These are phyloP conservation scores for Flaveria linearis DNA, from an alignment of 129 eudicot species.

Conservation along the genomic window DNA sequence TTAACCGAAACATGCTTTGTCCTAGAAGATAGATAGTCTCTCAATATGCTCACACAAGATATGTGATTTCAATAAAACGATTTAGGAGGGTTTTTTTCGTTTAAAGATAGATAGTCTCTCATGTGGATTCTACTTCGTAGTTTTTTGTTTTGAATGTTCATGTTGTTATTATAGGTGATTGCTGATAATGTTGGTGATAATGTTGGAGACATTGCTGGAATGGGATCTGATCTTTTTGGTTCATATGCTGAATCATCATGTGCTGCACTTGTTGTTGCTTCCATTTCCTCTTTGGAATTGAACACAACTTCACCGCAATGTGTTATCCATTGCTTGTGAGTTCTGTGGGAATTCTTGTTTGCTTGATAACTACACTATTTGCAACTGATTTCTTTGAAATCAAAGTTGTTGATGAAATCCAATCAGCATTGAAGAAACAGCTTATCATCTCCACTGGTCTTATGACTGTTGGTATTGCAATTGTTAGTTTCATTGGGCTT, in stretches of 20 bases:
- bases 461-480: constrained; percentile 64
- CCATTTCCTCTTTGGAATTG: constrained; percentile 72
- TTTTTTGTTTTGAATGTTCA: not conserved
- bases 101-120: too few relatives aligned
- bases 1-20: not conserved
- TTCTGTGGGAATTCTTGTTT: constrained; percentile 69
- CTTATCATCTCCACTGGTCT: constrained; percentile 72
- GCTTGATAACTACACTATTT: constrained; percentile 67
- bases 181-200: constrained; percentile 84
- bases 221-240: constrained; percentile 84
- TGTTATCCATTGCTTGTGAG: constrained; percentile 66
- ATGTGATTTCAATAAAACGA: not conserved
- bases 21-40: not conserved
- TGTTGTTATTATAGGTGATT: constrained; percentile 48
- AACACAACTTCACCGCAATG: constrained; percentile 70
- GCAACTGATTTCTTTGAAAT: constrained; percentile 76
- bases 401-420: constrained; percentile 61
- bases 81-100: not conserved
- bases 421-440: constrained; percentile 61
- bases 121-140: not conserved
- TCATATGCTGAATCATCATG: constrained; percentile 82
- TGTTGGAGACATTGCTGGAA: constrained; percentile 84
- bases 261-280: constrained; percentile 83
- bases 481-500: constrained; percentile 52
- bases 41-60: not conserved